A percentile compares a stretch with the other conserved stretches of the same genome.
Conservation (phyloP, 345 rosid genomes). For the Eucalyptus marginata region DNA sequence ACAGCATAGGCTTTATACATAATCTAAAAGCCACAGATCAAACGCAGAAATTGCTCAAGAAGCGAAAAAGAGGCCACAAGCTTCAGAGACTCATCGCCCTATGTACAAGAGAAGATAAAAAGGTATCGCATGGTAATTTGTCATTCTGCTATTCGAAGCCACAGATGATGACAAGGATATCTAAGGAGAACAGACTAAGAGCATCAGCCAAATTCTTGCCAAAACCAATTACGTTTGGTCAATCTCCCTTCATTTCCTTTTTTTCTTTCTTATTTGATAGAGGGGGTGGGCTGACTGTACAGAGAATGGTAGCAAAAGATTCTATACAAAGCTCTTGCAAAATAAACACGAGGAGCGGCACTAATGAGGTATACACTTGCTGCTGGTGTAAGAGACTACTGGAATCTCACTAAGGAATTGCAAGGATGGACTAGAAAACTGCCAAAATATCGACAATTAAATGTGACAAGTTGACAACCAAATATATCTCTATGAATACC, state of each 20-base stretch:
- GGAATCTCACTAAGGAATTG: neutral
- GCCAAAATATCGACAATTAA: neutral
- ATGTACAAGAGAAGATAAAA: neutral
- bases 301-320: neutral
- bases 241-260: neutral
- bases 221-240: neutral
- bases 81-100: neutral
- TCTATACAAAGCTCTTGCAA: neutral
- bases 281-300: neutral
- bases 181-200: neutral
- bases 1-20: neutral
- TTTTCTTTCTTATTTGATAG: neutral
- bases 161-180: neutral
- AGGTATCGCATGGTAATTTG: neutral
- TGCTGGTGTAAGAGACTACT: neutral
- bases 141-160: neutral
- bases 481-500: neutral
- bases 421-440: neutral
- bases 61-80: neutral
- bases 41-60: neutral
- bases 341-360: neutral
- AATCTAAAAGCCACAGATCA: neutral
- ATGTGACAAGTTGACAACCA: neutral
- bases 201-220: neutral
- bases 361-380: neutral